These are phyloP conservation scores for Avena atlantica DNA, from an alignment of 176 grass and related monocot genomes.

Conservation along the genomic window DNA sequence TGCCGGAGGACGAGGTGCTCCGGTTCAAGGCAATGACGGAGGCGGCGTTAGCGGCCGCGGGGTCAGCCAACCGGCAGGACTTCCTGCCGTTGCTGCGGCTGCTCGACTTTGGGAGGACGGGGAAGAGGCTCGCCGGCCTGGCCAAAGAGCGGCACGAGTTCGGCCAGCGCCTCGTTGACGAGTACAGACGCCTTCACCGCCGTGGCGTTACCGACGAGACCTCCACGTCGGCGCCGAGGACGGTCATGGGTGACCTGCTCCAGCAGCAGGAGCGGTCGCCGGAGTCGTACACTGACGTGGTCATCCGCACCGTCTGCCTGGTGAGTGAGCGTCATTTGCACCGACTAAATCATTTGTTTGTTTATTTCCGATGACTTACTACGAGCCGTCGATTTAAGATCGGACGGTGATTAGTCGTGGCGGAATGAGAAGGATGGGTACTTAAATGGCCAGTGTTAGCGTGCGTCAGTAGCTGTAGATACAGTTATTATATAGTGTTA, in stretches of 20 bases:
- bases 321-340: conserved; percentile 32
- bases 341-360: neutral
- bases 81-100: conserved; percentile 57
- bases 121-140: conserved; percentile 44
- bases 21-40: conserved; percentile 55
- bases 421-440: too few relatives aligned
- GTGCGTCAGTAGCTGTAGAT: neutral
- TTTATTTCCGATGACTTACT: neutral
- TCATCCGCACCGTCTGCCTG: conserved; percentile 63
- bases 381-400: too few relatives aligned
- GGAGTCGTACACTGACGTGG: conserved; percentile 58
- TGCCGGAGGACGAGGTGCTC: conserved; percentile 34
- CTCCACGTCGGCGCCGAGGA: conserved; percentile 37
- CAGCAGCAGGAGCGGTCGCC: conserved; percentile 49
- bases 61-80: conserved; percentile 55
- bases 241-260: conserved; percentile 62
- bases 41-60: conserved; percentile 34
- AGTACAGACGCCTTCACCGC: conserved; percentile 31
- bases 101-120: conserved; percentile 48
- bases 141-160: conserved; percentile 41
- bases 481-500: conserved; percentile 4
- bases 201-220: neutral
- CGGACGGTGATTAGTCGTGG: too few relatives aligned
- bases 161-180: conserved; percentile 59
- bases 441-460: neutral